Base-by-base conservation (phyloP, 495 filamentous ascomycete species). In the Massariosphaeria phaeospora region DNA sequence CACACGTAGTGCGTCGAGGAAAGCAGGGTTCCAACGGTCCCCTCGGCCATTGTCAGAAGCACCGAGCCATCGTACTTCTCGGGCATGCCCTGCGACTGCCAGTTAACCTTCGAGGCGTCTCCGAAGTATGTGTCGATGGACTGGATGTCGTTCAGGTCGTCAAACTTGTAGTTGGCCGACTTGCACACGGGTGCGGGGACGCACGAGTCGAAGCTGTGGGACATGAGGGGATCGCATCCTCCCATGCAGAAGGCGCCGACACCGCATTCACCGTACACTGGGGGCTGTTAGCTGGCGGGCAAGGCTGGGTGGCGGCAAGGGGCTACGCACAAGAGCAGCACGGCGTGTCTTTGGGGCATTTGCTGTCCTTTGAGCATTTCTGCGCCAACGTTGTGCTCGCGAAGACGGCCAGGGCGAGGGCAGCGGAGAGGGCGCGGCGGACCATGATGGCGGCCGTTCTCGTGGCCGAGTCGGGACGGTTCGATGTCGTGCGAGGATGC, bases 191-290 rank as follows among this genome's bases (percentile, higher is more conserved):
- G 94, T 57, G 74, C 84, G 8, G 91, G 86, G n/a, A 85, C 82
- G 69, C 93, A 98, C 2, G 93, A 84, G 51, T 91, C 82, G 61
- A 96, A 75, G 3, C 79, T 77, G 72, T 80, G 83, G 27, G 91
- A 96, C 69, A 79, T 82, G 52, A 80, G 80, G 33, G 88, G 85
- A 68, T 98, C 91, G 74, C 93, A 98, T 54, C 93, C 93, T 49
- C 94, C 94, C 20, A 98, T 83, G 63, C 93, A 98, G 78, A 86
- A 97, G 43, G 89, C 93, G 63, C 93, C 93, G 35, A 88, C 84
- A 74, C 91, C 83, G 66, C 93, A 98, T 73, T 93, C 78, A 57
- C 88, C 88, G 72, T 98, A 98, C 72, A 91, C 91, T 97, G 61
- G 39, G 29, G 50, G 24, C 17, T 35, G 61, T 63, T 52, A 63